Conservation (phyloP, 2,329 filamentous ascomycete genomes). For the Monilinia aucupariae region DNA sequence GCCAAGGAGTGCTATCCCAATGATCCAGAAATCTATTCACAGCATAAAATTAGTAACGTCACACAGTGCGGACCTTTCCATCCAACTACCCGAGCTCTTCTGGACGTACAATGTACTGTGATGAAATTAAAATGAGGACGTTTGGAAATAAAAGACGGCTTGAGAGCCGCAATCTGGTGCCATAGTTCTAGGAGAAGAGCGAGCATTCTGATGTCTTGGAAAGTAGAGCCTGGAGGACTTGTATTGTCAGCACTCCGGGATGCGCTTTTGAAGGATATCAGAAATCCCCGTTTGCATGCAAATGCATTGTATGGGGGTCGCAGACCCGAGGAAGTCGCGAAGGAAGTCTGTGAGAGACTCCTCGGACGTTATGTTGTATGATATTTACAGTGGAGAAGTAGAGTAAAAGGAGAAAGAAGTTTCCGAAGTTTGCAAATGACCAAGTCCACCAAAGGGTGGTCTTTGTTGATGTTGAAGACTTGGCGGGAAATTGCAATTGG, state of each 20-base stretch:
- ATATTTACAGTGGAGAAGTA: constrained; percentile 14
- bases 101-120: constrained; percentile 64
- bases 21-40: constrained; percentile 67
- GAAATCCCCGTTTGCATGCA: constrained; percentile 3
- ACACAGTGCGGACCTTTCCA: not conserved
- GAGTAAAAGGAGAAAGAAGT: constrained; percentile 9
- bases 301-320: constrained; percentile 8
- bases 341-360: constrained; percentile 8
- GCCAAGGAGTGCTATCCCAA: constrained; percentile 64
- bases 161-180: constrained; percentile 45
- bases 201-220: constrained; percentile 24
- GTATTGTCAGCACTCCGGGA: not conserved
- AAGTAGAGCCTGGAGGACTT: not conserved
- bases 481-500: not conserved
- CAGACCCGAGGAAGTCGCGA: constrained; percentile 9
- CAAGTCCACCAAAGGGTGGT: not conserved
- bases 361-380: constrained; percentile 3
- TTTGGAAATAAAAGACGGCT: constrained; percentile 53
- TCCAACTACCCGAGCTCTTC: not conserved
- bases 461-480: not conserved
- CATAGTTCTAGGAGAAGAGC: constrained; percentile 30
- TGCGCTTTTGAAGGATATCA: not conserved
- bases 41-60: not conserved
- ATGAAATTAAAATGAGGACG: constrained; percentile 76
- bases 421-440: not conserved